These are phyloP conservation scores for Centaurea solstitialis DNA, from an alignment of 129 eudicot species.

Conservation along the genomic window DNA sequence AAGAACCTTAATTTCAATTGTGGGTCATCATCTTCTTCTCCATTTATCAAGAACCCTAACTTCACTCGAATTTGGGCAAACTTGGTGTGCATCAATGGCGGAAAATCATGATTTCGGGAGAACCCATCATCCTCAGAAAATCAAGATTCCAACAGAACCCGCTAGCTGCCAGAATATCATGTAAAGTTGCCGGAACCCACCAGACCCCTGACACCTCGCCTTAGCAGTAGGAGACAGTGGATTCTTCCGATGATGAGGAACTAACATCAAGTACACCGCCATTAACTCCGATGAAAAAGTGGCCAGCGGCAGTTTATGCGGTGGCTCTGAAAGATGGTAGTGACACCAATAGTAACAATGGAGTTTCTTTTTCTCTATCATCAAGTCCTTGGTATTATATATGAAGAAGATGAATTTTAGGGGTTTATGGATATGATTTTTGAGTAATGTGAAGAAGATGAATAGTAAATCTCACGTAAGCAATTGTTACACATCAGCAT, in stretches of 20 bases:
- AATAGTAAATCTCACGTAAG: no score
- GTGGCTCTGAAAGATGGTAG: slow-evolving; percentile 51
- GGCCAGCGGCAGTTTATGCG: slow-evolving; percentile 46
- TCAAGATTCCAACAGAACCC: slow-evolving; percentile 27
- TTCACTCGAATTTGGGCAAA: no score
- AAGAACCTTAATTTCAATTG: no score
- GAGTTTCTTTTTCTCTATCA: slow-evolving; percentile 50
- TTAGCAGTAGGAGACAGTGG: slow-evolving; percentile 46
- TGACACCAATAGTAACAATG: slow-evolving; percentile 56
- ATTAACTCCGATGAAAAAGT: slow-evolving; percentile 57
- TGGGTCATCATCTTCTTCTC: no score
- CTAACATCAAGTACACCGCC: slow-evolving; percentile 40
- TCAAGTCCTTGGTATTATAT: slow-evolving; percentile 53
- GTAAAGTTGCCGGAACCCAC: no score
- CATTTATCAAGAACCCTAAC: no score
- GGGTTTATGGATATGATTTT: no score
- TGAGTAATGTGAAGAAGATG: no score
- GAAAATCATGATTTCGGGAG: no score
- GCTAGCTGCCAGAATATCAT: not conserved
- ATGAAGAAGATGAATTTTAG: no score
- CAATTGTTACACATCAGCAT: no score
- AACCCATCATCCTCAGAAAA: slow-evolving; percentile 19
- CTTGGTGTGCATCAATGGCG: no score
- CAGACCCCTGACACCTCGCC: slow-evolving; percentile 84
- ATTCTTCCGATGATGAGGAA: slow-evolving; percentile 38